Evolutionary conservation across 441 rosid species (phyloP).

Genomic region (Syzygium malaccense): DNA sequence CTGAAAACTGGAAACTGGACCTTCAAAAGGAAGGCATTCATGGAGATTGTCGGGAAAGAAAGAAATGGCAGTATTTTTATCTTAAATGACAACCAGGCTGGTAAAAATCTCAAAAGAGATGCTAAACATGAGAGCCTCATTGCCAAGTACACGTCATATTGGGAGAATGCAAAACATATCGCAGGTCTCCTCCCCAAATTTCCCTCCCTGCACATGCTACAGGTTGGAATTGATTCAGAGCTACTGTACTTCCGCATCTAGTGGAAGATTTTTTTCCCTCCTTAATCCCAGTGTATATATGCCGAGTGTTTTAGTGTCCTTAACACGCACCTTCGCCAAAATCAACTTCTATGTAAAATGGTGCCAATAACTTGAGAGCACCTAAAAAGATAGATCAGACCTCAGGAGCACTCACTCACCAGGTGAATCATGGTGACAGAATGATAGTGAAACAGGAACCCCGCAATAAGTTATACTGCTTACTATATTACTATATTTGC

Average conservation of each 20-base stretch:
- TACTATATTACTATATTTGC: neutral
- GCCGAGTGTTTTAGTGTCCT: neutral
- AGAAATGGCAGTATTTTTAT: too few species aligned
- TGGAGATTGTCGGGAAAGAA: neutral
- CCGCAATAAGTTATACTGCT: neutral
- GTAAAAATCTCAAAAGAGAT: too few species aligned
- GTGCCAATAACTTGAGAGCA: neutral
- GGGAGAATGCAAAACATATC: too few species aligned
- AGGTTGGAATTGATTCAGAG: too few species aligned
- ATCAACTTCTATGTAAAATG: neutral
- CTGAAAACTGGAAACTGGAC: neutral
- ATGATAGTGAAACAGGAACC: neutral
- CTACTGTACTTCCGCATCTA: too few species aligned
- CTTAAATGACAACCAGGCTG: too few species aligned
- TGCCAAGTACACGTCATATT: too few species aligned
- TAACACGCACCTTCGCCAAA: neutral
- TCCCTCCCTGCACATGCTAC: too few species aligned
- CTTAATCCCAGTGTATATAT: neutral
- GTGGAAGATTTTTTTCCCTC: too few species aligned
- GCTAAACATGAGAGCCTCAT: too few species aligned
- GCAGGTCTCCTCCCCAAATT: too few species aligned
- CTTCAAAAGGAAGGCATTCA: neutral
- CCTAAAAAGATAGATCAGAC: neutral
- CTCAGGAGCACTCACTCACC: neutral
- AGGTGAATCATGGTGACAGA: neutral